Percentiles rank a stretch among this genome's conserved stretches.
Evolutionary conservation across 2,329 filamentous ascomycete species (phyloP).

Genomic region (Cladosporium halotolerans): DNA sequence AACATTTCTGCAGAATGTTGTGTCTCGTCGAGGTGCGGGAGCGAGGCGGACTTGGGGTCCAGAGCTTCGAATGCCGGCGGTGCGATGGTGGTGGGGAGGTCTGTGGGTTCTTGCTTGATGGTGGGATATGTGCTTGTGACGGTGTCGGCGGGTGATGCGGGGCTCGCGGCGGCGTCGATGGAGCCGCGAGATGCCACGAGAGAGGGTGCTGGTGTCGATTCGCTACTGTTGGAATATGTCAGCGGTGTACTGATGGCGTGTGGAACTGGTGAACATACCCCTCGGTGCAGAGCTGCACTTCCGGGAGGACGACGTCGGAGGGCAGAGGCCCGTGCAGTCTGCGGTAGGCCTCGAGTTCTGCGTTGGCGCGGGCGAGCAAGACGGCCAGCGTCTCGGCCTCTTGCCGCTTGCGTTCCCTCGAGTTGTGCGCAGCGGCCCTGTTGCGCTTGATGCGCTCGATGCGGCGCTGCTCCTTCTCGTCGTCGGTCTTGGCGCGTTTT

Average conservation of each 20-base stretch:
- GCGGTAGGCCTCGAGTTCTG: constrained; percentile 27
- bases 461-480: constrained; percentile 96
- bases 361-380: constrained; percentile 22
- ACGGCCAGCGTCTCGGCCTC: constrained; percentile 77
- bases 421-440: constrained; percentile 91
- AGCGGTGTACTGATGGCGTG: neutral
- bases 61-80: constrained; percentile 23
- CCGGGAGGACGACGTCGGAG: constrained; percentile 26
- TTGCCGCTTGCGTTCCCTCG: constrained; percentile 82
- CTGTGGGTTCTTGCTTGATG: constrained; percentile 29
- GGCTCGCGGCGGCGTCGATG: constrained; percentile 21
- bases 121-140: constrained; percentile 16
- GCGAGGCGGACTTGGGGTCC: constrained; percentile 19
- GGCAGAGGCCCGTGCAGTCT: constrained; percentile 28
- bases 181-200: constrained; percentile 25
- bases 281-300: constrained; percentile 26
- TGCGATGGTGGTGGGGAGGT: constrained; percentile 20
- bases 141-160: constrained; percentile 22
- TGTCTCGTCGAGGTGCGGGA: constrained; percentile 53
- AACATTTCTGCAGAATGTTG: constrained; percentile 99
- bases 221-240: constrained; percentile 9
- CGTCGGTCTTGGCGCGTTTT: constrained; percentile 97
- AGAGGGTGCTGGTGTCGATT: constrained; percentile 25
- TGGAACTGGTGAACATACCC: constrained; percentile 11
- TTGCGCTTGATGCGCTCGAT: constrained; percentile 97